phyloP scores from a whole-genome alignment of 768 basidiomycete species.

The Obba rivulosa region DNA sequence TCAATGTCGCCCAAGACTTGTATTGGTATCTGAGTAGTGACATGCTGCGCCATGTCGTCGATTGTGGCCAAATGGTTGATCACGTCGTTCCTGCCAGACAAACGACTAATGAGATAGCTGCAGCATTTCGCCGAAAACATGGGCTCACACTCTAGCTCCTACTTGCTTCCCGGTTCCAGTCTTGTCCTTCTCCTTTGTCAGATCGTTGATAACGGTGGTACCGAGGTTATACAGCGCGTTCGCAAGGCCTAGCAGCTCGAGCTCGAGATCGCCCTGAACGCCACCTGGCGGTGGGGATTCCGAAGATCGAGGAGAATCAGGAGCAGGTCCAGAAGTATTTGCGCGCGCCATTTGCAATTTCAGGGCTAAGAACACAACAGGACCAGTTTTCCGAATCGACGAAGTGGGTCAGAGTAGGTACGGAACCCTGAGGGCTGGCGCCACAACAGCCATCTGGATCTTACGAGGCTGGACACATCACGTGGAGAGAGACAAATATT shows the following conservation, averaged over 20 bases:
- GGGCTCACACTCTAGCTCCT: slow-evolving; percentile 64
- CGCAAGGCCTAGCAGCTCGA: slow-evolving; percentile 71
- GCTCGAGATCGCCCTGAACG: slow-evolving; percentile 66
- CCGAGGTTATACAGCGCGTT: slow-evolving; percentile 77
- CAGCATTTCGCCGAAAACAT: too few species aligned
- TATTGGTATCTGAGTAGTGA: slow-evolving; percentile 63
- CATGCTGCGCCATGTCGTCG: slow-evolving; percentile 61
- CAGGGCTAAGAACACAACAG: slow-evolving; percentile 86
- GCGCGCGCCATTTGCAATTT: slow-evolving; percentile 54
- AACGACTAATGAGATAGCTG: neutral
- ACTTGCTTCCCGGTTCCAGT: slow-evolving; percentile 65
- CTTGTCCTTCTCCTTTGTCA: slow-evolving; percentile 74
- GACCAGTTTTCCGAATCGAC: too few species aligned
- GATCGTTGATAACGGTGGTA: slow-evolving; percentile 78
- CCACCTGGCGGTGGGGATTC: slow-evolving; percentile 70
- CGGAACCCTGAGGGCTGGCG: too few species aligned
- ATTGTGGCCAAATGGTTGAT: slow-evolving; percentile 59
- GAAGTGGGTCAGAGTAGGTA: too few species aligned
- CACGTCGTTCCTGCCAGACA: slow-evolving; percentile 59
- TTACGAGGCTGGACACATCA: too few species aligned
- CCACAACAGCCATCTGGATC: too few species aligned
- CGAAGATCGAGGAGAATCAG: slow-evolving; percentile 65
- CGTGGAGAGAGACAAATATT: too few species aligned
- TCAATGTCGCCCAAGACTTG: slow-evolving; percentile 78
- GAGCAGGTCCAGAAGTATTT: slow-evolving; percentile 28